phyloP scores from a whole-genome alignment of 441 rosid genomes.

The Biscutella laevigata region DNA sequence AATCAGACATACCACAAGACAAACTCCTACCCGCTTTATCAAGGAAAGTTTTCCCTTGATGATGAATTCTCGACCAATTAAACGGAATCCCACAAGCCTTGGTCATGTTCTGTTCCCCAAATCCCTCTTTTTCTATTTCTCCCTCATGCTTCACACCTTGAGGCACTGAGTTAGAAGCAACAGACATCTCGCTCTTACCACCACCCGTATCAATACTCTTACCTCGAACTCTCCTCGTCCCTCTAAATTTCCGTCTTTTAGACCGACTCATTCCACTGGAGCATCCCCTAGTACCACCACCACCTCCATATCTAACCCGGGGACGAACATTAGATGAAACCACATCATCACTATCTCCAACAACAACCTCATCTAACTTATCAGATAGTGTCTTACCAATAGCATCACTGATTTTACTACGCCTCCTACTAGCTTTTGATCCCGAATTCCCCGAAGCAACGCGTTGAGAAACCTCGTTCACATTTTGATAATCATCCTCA shows the following conservation, averaged over 20 bases:
- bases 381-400: constrained; percentile 55
- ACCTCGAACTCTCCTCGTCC: constrained; percentile 47
- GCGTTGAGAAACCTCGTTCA: constrained; percentile 33
- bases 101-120: constrained; percentile 46
- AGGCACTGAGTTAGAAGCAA: constrained; percentile 76
- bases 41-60: constrained; percentile 70
- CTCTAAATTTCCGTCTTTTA: constrained; percentile 71
- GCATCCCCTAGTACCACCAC: constrained; percentile 30
- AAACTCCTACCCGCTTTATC: constrained; percentile 95
- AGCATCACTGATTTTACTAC: constrained; percentile 35
- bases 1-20: constrained; percentile 82
- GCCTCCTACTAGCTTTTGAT: constrained; percentile 57
- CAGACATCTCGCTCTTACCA: constrained; percentile 75
- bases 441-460: constrained; percentile 39
- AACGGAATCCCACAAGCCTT: constrained; percentile 89
- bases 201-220: constrained; percentile 39
- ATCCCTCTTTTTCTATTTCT: constrained; percentile 46
- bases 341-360: constrained; percentile 60
- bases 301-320: constrained; percentile 34
- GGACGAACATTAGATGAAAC: constrained; percentile 66
- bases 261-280: constrained; percentile 39
- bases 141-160: constrained; percentile 49
- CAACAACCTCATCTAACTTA: constrained; percentile 49
- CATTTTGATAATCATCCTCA: constrained; percentile 33
- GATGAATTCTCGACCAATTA: constrained; percentile 96